phyloP scores from a whole-genome alignment of 192 early-diverging fungal genomes.

The Backusella tuberculispora region DNA sequence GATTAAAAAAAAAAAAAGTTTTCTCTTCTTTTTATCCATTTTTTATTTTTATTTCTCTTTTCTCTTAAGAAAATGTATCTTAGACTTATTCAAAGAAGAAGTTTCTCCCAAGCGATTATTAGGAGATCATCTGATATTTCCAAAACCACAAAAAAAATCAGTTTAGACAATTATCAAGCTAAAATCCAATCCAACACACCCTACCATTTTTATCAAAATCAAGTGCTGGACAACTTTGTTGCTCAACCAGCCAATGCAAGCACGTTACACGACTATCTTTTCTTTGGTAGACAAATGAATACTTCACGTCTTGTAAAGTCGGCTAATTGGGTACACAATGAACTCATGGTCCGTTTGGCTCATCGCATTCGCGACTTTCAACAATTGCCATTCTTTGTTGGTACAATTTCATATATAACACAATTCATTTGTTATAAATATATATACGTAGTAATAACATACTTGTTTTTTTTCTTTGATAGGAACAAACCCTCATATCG shows the following conservation, averaged over 20 bases:
- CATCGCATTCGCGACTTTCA: conserved; percentile 94
- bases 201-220: conserved; percentile 91
- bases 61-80: neutral
- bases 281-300: conserved; percentile 88
- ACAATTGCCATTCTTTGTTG: conserved; percentile 90
- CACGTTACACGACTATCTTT: conserved; percentile 87
- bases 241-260: conserved; percentile 76
- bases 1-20: neutral
- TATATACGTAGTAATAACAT: too few species aligned
- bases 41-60: neutral
- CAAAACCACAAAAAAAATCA: conserved; percentile 8
- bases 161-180: neutral
- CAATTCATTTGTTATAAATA: too few species aligned
- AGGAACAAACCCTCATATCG: conserved; percentile 83
- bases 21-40: neutral
- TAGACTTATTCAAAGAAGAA: conserved; percentile 10
- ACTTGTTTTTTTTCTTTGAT: too few species aligned
- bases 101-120: neutral
- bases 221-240: conserved; percentile 86
- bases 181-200: conserved; percentile 32
- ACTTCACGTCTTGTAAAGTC: conserved; percentile 81
- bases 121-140: neutral
- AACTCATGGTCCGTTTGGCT: conserved; percentile 88
- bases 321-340: conserved; percentile 91
- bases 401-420: conserved; percentile 40